A percentile compares a stretch with the other conserved stretches of the same genome.
phyloP scores from a whole-genome alignment of 345 rosid genomes.

The Eucalyptus cloeziana region DNA sequence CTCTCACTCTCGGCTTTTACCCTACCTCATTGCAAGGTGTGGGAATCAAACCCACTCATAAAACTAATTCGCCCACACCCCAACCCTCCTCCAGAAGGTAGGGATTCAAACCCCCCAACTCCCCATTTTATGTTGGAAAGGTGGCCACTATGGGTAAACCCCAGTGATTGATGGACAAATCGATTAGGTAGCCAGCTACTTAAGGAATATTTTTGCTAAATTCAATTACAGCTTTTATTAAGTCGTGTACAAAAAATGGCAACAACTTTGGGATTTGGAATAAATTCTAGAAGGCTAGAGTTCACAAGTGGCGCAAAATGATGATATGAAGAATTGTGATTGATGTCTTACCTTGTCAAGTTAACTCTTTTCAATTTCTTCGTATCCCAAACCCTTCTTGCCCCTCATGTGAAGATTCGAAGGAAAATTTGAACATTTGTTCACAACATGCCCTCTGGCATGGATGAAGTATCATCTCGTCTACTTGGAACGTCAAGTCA shows the following conservation, averaged over 20 bases:
- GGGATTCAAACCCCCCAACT: too few relatives aligned
- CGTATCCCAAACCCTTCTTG: neutral
- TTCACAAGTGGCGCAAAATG: neutral
- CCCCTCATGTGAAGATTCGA: neutral
- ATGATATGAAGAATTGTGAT: neutral
- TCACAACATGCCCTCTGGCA: neutral
- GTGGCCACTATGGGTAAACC: too few relatives aligned
- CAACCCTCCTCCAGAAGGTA: fast-evolving
- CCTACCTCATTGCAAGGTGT: too few relatives aligned
- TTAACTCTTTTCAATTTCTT: neutral
- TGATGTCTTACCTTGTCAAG: neutral
- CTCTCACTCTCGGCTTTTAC: too few relatives aligned
- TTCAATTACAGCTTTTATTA: neutral
- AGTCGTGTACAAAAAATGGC: neutral
- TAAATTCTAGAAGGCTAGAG: neutral
- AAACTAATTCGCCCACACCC: too few relatives aligned
- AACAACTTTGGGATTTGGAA: neutral
- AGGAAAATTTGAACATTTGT: neutral
- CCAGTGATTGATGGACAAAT: neutral
- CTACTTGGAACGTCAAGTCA: neutral
- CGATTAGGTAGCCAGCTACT: neutral
- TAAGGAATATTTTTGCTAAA: neutral
- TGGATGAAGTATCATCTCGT: neutral
- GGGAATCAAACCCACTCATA: too few relatives aligned
- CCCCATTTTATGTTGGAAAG: too few relatives aligned